Evolutionary conservation across 768 basidiomycete species (phyloP).

Genomic region (Kwoniella botswanensis): DNA sequence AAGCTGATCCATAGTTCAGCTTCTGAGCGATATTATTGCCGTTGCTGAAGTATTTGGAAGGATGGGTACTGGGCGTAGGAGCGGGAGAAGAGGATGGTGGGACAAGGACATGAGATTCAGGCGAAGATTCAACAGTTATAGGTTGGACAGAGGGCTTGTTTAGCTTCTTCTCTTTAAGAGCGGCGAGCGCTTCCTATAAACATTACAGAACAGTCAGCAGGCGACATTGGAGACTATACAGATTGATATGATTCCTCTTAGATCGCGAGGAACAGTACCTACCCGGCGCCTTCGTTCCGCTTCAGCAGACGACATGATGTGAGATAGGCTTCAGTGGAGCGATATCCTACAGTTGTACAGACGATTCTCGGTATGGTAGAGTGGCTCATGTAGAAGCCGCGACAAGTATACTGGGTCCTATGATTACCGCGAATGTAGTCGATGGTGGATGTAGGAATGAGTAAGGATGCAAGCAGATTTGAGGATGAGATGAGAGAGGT

Average conservation of each 20-base stretch:
- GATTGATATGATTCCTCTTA: not conserved
- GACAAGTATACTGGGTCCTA: too few species aligned
- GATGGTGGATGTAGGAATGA: not conserved
- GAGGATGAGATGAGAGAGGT: not conserved
- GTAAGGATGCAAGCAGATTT: not conserved
- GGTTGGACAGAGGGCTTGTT: conserved; percentile 4
- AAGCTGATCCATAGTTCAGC: conserved; percentile 7
- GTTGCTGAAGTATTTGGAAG: not conserved
- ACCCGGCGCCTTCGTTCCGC: conserved; percentile 30
- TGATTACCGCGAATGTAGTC: not conserved
- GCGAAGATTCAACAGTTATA: conserved; percentile 13
- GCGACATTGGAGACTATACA: too few species aligned
- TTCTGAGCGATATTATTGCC: not conserved
- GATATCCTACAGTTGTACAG: not conserved
- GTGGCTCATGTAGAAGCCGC: too few species aligned
- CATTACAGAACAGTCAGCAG: not conserved
- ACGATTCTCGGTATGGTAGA: too few species aligned
- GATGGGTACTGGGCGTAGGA: conserved; percentile 10
- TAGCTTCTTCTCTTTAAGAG: conserved; percentile 23
- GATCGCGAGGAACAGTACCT: conserved; percentile 1
- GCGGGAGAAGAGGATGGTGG: conserved; percentile 31
- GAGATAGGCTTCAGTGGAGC: not conserved
- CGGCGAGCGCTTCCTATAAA: conserved; percentile 25
- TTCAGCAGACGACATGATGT: conserved; percentile 30
- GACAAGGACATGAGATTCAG: conserved; percentile 28